Evolutionary conservation across 2,329 filamentous ascomycete species (phyloP), one percentile per base, ranked within the genome.

Genomic region (Trichoderma sp.): DNA sequence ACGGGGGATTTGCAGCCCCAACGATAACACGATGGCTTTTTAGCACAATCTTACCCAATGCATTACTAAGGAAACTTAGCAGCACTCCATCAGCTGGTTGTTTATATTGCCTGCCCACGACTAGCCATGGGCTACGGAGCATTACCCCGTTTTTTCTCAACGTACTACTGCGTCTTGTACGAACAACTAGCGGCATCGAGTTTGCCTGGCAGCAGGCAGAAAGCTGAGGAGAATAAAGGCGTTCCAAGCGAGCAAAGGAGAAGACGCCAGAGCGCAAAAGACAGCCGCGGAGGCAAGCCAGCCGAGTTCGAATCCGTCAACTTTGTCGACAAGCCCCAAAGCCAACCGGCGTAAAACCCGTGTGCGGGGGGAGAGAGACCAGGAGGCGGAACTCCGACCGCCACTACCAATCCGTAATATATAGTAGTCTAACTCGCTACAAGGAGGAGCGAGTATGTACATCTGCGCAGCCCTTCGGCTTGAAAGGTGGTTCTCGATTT

Each of bases 31-130:
- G 64, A 67, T 57, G 50, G 8, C n/a, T 67, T 67, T 39, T 39
- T 39, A 67, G 50, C 50, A 53, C 28, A 13, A 39, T 67, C 64
- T 67, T 67, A 57, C 30, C 47, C 20, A 66, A 26, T 26, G 20
- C 64, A 57, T 67, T 67, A 67, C 64, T 67, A 57, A 66, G 20
- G 50, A 67, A 39, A 28, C 64, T n/a, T 57, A 28, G 50, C 23
- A 26, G 50, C 13, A 55, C 64, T 67, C 50, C 64, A 67, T 67
- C 50, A 66, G 62, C 26, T 65, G 50, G 63, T 36, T 34, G 28
- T 59, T 39, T 39, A 39, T 39, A 26, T 26, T 62, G 59, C 59
- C 39, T 43, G 34, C 20, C 20, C 55, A 7, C 55, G 28, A 39
- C 59, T 62, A 62, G 59, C 15, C 32, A 28, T 26, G 32, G 59